Conservation (phyloP, 768 basidiomycete species). For the Trametes maxima region DNA sequence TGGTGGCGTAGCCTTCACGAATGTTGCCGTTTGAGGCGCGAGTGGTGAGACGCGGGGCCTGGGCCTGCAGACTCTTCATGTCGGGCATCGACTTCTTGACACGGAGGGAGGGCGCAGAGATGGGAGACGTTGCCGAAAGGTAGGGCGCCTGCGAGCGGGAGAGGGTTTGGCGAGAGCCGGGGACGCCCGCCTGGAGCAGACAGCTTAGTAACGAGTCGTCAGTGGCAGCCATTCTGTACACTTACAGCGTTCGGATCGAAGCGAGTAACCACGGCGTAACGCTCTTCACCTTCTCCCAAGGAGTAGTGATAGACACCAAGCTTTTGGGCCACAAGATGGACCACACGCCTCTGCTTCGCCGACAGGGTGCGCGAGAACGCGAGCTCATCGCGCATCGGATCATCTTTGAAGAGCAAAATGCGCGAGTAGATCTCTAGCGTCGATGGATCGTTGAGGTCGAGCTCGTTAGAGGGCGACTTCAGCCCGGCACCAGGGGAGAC, state of each 20-base stretch:
- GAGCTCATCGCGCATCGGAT: constrained; percentile 95
- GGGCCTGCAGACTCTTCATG: constrained; percentile 83
- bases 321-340: constrained; percentile 96
- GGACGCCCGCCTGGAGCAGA: constrained; percentile 42
- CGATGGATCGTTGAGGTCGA: constrained; percentile 94
- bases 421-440: constrained; percentile 97
- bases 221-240: constrained; percentile 23
- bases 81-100: constrained; percentile 99
- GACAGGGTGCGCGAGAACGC: constrained; percentile 90
- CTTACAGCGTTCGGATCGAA: constrained; percentile 82
- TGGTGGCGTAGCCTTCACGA: constrained; percentile 82
- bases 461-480: constrained; percentile 66
- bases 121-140: constrained; percentile 56
- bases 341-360: constrained; percentile 86
- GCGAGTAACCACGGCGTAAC: constrained; percentile 93
- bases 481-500: constrained; percentile 60
- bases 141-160: constrained; percentile 84
- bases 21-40: constrained; percentile 90
- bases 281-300: constrained; percentile 88
- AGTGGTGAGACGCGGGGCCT: constrained; percentile 75
- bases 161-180: constrained; percentile 64
- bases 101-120: constrained; percentile 60
- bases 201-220: constrained; percentile 5
- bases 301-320: constrained; percentile 94
- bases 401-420: constrained; percentile 96